A percentile compares a stretch with the other conserved stretches of the same genome.
Conservation (phyloP, 371 early-diverging fungal species). For the Syncephalastrum monosporum region DNA sequence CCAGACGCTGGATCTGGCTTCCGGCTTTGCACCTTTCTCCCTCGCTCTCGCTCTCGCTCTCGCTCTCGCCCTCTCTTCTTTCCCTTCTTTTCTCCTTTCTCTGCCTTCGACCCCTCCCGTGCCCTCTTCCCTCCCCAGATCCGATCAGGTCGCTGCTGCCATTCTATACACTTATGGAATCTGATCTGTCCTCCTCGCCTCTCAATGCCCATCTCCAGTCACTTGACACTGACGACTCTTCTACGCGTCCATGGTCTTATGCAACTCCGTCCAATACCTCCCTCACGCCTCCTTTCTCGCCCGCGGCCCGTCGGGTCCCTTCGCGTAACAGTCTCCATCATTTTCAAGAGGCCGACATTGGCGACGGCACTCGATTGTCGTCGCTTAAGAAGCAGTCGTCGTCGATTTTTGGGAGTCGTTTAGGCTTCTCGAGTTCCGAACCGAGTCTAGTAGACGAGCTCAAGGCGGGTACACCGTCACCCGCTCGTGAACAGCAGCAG, state of each 20-base stretch:
- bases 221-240: background rate
- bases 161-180: conserved; percentile 7
- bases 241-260: conserved; percentile 16
- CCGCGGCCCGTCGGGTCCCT: conserved; percentile 4
- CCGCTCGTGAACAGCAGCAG: background rate
- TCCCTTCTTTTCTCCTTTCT: conserved; percentile 5
- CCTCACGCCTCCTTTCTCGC: conserved; percentile 9
- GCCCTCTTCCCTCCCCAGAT: too few species aligned
- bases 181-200: conserved; percentile 8
- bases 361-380: conserved; percentile 29
- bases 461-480: background rate
- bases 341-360: conserved; percentile 37
- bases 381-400: conserved; percentile 30
- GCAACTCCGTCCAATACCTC: conserved; percentile 5
- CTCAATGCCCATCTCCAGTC: conserved; percentile 8
- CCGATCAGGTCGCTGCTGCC: too few species aligned
- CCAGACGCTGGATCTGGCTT: background rate
- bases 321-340: conserved; percentile 5
- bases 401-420: conserved; percentile 4
- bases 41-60: conserved; percentile 4
- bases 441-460: conserved; percentile 25
- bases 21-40: conserved; percentile 1
- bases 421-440: conserved; percentile 28
- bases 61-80: background rate
- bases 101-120: background rate